These are phyloP conservation scores for Trichoderma asperelloides DNA, from an alignment of 495 filamentous ascomycete genomes.

Conservation along the genomic window DNA sequence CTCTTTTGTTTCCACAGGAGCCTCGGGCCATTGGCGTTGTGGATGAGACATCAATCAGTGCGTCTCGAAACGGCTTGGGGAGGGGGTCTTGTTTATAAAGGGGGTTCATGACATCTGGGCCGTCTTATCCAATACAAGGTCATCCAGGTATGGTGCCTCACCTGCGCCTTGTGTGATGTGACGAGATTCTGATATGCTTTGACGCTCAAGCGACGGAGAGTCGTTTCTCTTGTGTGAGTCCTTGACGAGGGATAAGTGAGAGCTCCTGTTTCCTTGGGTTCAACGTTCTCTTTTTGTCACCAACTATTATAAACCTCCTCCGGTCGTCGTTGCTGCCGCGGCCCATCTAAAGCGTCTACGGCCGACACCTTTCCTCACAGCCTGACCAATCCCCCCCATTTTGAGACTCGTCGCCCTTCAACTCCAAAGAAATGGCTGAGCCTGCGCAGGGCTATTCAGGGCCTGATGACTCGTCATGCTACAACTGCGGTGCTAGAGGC, in stretches of 20 bases:
- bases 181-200: neutral
- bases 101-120: neutral
- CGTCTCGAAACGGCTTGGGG: slow-evolving; percentile 4
- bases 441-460: slow-evolving; percentile 27
- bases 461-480: slow-evolving; percentile 34
- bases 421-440: slow-evolving; percentile 20
- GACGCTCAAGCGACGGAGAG: neutral
- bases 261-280: neutral
- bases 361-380: neutral
- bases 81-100: neutral
- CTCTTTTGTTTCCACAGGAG: neutral
- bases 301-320: neutral
- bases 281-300: neutral
- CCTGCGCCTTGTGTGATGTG: neutral
- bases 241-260: neutral
- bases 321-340: neutral
- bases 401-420: slow-evolving; percentile 12
- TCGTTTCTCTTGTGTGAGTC: neutral
- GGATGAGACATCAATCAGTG: neutral
- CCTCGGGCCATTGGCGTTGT: neutral
- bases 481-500: slow-evolving; percentile 40
- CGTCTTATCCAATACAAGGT: neutral
- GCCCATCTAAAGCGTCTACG: neutral
- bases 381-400: slow-evolving; percentile 8
- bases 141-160: neutral